Conservation (phyloP, 129 eudicot genomes). For the Helichrysum umbraculigerum region DNA sequence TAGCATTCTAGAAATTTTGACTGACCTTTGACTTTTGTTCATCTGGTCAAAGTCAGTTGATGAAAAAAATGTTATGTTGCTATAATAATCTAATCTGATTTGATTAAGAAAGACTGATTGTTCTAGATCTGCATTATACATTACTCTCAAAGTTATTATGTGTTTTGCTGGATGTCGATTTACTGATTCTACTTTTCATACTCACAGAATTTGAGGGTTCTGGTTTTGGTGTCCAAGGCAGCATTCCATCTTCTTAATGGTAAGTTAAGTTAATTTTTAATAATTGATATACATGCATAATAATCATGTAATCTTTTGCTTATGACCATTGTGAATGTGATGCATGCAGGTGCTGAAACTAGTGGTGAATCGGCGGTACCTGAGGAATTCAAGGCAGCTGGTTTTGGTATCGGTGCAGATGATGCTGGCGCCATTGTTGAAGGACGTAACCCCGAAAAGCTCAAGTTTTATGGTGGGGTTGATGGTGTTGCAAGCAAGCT, state of each 20-base stretch:
- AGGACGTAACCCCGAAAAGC: conserved; percentile 65
- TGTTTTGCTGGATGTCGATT: not conserved
- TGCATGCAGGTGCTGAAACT: conserved; percentile 53
- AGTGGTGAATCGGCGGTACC: conserved; percentile 56
- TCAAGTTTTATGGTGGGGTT: conserved; percentile 70
- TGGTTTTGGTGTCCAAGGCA: conserved; percentile 83
- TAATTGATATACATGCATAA: not conserved
- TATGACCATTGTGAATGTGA: conserved; percentile 2
- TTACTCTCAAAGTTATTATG: not conserved
- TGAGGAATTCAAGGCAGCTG: conserved; percentile 67
- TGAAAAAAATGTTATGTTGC: not conserved
- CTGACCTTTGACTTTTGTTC: not conserved
- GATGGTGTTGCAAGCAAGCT: conserved; percentile 67
- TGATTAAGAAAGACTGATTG: not conserved
- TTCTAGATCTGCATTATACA: not conserved
- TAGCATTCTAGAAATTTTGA: not conserved
- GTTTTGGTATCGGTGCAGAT: conserved; percentile 72
- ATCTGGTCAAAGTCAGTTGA: not conserved
- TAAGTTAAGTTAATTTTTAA: conserved; percentile 19
- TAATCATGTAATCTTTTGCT: not conserved
- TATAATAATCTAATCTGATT: not conserved
- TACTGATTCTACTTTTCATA: conserved; percentile 21
- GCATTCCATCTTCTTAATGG: conserved; percentile 74
- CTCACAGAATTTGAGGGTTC: conserved; percentile 80
- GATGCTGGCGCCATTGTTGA: conserved; percentile 77